Evolutionary conservation across 2,329 filamentous ascomycete species (phyloP).

Genomic region (Colletotrichum tropicicola): DNA sequence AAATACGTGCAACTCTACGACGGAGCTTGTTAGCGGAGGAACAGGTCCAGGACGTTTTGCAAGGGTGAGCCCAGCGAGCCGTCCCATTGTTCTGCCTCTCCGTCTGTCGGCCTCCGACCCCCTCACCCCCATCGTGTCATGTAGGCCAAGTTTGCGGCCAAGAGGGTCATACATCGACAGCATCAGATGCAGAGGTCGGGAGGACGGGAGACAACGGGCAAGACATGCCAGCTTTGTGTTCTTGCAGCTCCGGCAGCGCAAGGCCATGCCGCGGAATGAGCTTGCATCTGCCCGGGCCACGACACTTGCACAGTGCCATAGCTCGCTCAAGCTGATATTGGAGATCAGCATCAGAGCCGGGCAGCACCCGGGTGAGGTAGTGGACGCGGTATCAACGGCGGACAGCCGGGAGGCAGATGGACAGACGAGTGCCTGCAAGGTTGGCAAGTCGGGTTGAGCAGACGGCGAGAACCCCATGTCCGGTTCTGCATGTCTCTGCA

Average conservation of each 20-base stretch:
- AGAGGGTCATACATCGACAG: slow-evolving; percentile 7
- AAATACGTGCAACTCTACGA: slow-evolving; percentile 15
- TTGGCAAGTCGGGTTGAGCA: slow-evolving; percentile 25
- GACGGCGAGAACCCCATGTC: slow-evolving; percentile 8
- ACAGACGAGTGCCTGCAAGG: slow-evolving; percentile 12
- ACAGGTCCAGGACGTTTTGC: slow-evolving; percentile 7
- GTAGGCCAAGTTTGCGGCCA: slow-evolving; percentile 12
- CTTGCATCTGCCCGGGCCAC: slow-evolving; percentile 4
- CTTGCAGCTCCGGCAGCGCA: slow-evolving; percentile 18
- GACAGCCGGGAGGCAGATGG: slow-evolving; percentile 21
- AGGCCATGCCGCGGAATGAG: not conserved
- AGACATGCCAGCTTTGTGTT: not conserved
- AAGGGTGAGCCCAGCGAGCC: slow-evolving; percentile 5
- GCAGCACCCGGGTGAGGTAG: slow-evolving; percentile 1
- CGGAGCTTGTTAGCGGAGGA: slow-evolving; percentile 20
- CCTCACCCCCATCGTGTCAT: slow-evolving; percentile 11
- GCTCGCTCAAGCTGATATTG: not conserved
- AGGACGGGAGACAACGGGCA: slow-evolving; percentile 8
- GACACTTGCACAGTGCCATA: not conserved
- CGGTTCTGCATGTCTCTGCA: slow-evolving; percentile 28
- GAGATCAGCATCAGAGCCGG: slow-evolving; percentile 15
- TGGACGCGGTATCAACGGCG: slow-evolving; percentile 16
- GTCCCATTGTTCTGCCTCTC: slow-evolving; percentile 1
- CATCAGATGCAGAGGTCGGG: slow-evolving; percentile 7
- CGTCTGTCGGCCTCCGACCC: slow-evolving; percentile 16